phyloP scores from a whole-genome alignment of 1,284 basidiomycete genomes.

The Ceratobasidium sp. region DNA sequence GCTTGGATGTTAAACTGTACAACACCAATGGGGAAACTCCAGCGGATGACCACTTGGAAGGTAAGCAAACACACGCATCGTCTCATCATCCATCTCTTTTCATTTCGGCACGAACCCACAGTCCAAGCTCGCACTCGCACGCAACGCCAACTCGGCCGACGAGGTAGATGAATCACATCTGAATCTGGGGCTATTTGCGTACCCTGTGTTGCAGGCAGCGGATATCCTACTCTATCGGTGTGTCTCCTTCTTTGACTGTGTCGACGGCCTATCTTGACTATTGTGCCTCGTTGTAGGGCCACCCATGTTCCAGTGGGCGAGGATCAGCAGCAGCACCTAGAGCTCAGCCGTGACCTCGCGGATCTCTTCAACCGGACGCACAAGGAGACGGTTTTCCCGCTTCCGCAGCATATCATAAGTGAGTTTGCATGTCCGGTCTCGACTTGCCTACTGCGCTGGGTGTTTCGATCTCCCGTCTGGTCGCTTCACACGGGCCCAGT shows the following conservation, averaged over 20 bases:
- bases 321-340: conserved; percentile 94
- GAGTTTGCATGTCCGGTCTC: conserved; percentile 54
- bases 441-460: background rate
- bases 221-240: conserved; percentile 91
- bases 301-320: conserved; percentile 97
- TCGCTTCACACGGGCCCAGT: conserved; percentile 13
- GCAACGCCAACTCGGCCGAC: conserved; percentile 78
- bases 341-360: conserved; percentile 86
- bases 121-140: conserved; percentile 80
- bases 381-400: conserved; percentile 70
- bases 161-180: conserved; percentile 86
- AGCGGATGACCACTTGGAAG: conserved; percentile 97
- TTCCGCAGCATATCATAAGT: conserved; percentile 84
- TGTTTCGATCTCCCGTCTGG: background rate
- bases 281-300: conserved; percentile 63
- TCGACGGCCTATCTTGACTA: conserved; percentile 15
- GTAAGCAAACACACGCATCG: conserved; percentile 57
- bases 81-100: background rate
- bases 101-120: conserved; percentile 53
- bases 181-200: conserved; percentile 88
- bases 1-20: conserved; percentile 92
- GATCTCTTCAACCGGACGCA: conserved; percentile 81
- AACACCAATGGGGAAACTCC: conserved; percentile 83
- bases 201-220: conserved; percentile 94
- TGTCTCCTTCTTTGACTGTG: conserved; percentile 49